Evolutionary conservation across 129 eudicot species (phyloP).

Genomic region (Flaveria linearis): DNA sequence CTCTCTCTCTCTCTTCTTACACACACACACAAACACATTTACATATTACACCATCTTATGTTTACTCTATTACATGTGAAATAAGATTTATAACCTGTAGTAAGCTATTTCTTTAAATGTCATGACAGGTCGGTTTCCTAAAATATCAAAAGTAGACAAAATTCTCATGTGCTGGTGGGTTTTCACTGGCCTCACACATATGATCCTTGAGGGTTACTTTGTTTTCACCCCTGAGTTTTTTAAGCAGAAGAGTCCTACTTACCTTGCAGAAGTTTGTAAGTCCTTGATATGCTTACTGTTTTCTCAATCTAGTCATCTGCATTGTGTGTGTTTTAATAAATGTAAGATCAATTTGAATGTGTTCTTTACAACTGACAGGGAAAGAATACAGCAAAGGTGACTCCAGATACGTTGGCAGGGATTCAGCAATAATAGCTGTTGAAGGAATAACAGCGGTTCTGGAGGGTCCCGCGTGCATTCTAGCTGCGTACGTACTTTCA

Average conservation of each 20-base stretch:
- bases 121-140: conserved; percentile 55
- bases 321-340: not conserved
- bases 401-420: conserved; percentile 77
- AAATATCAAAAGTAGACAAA: conserved; percentile 61
- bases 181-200: conserved; percentile 86
- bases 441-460: conserved; percentile 85
- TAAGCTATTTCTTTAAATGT: conserved; percentile 17
- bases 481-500: conserved; percentile 66
- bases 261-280: conserved; percentile 93
- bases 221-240: conserved; percentile 80
- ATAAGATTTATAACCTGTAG: not conserved
- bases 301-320: not conserved
- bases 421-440: conserved; percentile 64
- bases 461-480: conserved; percentile 85
- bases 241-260: conserved; percentile 59
- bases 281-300: conserved; percentile 18
- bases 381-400: conserved; percentile 99
- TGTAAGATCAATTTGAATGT: not conserved
- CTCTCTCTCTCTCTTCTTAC: no score
- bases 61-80: not conserved
- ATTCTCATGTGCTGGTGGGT: conserved; percentile 97
- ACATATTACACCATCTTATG: conserved; percentile 1
- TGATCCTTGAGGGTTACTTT: conserved; percentile 88
- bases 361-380: conserved; percentile 48
- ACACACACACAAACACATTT: not conserved